Evolutionary conservation across 1,284 basidiomycete genomes (phyloP).

Genomic region (Malassezia nana): DNA sequence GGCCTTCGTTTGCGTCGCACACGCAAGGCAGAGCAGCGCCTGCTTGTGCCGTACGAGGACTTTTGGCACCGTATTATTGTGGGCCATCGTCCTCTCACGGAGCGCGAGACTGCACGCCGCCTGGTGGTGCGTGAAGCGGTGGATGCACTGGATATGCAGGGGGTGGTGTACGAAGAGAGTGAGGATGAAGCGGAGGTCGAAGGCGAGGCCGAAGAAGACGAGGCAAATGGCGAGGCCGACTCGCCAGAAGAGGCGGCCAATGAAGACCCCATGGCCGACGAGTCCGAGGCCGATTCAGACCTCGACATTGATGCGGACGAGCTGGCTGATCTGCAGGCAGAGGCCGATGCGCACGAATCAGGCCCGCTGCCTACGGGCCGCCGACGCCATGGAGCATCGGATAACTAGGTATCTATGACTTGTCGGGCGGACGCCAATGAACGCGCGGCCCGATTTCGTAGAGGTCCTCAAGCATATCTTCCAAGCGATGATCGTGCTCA

Average conservation of each 20-base stretch:
- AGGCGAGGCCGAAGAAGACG: neutral
- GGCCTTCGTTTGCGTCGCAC: conserved; percentile 33
- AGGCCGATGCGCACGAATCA: conserved; percentile 22
- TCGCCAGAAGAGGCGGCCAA: conserved; percentile 6
- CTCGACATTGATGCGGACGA: conserved; percentile 31
- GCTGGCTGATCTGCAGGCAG: conserved; percentile 33
- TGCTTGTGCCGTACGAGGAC: conserved; percentile 23
- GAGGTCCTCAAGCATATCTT: conserved; percentile 70
- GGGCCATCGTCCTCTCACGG: conserved; percentile 25
- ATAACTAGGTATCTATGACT: conserved; percentile 3
- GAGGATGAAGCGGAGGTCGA: conserved; percentile 22
- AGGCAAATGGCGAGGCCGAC: neutral
- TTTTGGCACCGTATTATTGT: conserved; percentile 37
- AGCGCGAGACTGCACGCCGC: conserved; percentile 23
- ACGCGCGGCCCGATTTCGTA: conserved; percentile 53
- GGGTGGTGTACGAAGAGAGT: conserved; percentile 25
- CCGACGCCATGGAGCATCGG: neutral
- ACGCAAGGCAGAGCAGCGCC: conserved; percentile 20
- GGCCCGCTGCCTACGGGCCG: conserved; percentile 11
- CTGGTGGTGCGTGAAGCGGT: conserved; percentile 24
- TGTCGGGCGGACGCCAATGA: conserved; percentile 23
- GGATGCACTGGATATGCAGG: conserved; percentile 26
- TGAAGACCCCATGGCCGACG: neutral
- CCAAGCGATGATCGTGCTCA: conserved; percentile 66
- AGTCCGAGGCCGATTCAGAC: conserved; percentile 10